phyloP scores from a whole-genome alignment of 2,329 filamentous ascomycete species.

The Acrocalymma vagum region DNA sequence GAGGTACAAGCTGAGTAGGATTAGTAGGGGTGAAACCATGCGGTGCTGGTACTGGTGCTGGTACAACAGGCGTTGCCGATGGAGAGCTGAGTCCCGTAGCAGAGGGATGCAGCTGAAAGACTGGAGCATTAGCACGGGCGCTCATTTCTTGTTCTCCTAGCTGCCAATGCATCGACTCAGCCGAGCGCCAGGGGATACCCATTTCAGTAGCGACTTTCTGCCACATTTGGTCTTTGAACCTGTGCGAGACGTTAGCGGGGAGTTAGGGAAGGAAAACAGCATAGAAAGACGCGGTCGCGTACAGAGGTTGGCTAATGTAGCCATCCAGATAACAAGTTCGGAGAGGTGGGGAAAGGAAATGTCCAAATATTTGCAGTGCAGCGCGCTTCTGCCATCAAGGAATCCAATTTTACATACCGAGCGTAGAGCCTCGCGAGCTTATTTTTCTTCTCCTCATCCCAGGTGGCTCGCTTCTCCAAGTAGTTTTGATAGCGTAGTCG shows the following conservation, averaged over 20 bases:
- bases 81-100: slow-evolving; percentile 44
- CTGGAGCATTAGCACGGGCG: slow-evolving; percentile 84
- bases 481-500: slow-evolving; percentile 97
- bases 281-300: slow-evolving; percentile 13
- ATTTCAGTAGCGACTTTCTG: slow-evolving; percentile 94
- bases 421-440: slow-evolving; percentile 95
- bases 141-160: slow-evolving; percentile 95
- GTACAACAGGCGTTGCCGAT: slow-evolving; percentile 32
- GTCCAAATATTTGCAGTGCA: slow-evolving; percentile 14
- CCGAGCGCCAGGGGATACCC: slow-evolving; percentile 92
- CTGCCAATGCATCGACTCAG: slow-evolving; percentile 98
- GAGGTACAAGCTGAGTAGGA: slow-evolving; percentile 44
- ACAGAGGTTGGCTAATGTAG: slow-evolving; percentile 3
- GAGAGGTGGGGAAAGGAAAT: slow-evolving; percentile 8
- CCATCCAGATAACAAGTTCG: no score
- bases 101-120: slow-evolving; percentile 69
- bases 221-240: slow-evolving; percentile 99
- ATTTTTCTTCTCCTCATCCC: slow-evolving; percentile 98
- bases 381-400: slow-evolving; percentile 7
- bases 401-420: slow-evolving; percentile 66
- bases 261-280: slow-evolving; percentile 1
- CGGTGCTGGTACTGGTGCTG: slow-evolving; percentile 25
- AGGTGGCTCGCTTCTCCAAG: slow-evolving; percentile 88
- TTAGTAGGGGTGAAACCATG: slow-evolving; percentile 50
- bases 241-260: slow-evolving; percentile 52